Evolutionary conservation across 805 yeast genomes (phyloP), one percentile per base, ranked within the genome.

Genomic region (Zygosaccharomyces pseudorouxii): DNA sequence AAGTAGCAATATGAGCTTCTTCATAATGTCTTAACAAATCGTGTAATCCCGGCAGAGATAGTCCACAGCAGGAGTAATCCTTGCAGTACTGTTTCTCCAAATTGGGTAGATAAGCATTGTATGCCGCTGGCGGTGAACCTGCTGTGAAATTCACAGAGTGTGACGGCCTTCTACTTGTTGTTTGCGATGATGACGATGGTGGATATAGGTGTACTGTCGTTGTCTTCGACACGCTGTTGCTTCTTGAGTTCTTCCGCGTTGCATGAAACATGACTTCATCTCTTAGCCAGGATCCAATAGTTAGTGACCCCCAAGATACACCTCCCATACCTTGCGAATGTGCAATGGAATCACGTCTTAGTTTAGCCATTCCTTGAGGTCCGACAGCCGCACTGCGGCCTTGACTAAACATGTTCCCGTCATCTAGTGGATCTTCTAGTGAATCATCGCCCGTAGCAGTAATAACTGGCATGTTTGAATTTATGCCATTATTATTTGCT

Each of bases 261-360:
- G 64, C 55, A 44, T 68, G 75, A 72, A 84, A 77, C 81, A 86
- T 76, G 16, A 86, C 92, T 62, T 92, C 99, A 66, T 92, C 98
- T 63, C 89, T 86, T 20, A 92, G 73, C 99, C 99, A 92, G 12
- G 93, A 83, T 11, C 97, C 97, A 27, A 92, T 89, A 23, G 95
- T 85, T 49, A 90, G 81, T 2, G 96, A 89, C 19, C 98, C 98
- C 97, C 97, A 92, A 7, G 95, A 84, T 29, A 92, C 86, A 41
- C 98, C 99, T 38, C 98, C 98, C 84, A 93, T 87, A 9, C 98
- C 98, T 65, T 89, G 96, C 2, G 96, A 85, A 65, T 92, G 98
- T 27, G 97, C 97, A 50, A 93, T 81, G 49, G 90, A 82, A 60
- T 92, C 98, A 55, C 97, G 76, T 62, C 96, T 79, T 54, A 89